Base-by-base conservation (phyloP, 148 eudicot genomes). In the Rhododendron henanense region DNA sequence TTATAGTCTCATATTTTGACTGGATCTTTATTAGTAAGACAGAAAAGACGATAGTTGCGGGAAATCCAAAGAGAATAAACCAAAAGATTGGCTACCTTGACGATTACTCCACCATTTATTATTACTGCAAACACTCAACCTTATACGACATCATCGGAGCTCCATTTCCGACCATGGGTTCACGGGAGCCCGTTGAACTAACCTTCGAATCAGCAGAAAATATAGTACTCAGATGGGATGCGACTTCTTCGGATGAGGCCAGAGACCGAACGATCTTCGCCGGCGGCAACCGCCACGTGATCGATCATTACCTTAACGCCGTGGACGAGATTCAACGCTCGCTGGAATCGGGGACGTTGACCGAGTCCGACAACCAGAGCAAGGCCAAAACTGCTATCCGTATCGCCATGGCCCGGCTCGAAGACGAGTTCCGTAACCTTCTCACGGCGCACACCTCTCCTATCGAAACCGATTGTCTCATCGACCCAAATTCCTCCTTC, bases 141-240 rank as follows among this genome's bases (percentile, higher is more conserved):
- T 15, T 53, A 1, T 53, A 51, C 57, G 57, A 51, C 15, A 51
- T 14, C 18, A 51, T 51, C 57, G 18, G 57, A 51, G 18, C 71
- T 63, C 77, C 5, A 82, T 59, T 71, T 50, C 67, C 69, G 37
- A 53, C 50, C 71, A 84, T 87, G 84, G 86, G 59, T 9, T 81
- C 85, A 74, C 84, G 90, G 86, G 84, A 67, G 77, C 74, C 48
- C 50, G 87, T 37, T 33, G 84, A 28, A 21, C 61, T 47, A 41
- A 87, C 45, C 0, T 4, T 89, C 45, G 91, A 90, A 50, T 81
- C 94, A 10, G 91, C 94, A 21, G 94, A 94, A 91, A 91, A 94
- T 79, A 91, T 92, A 21, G 93, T 95, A 51, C 91, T 93, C 33
- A 93, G 95, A 6, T 96, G 99, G 99, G 98, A 96, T 79, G 92